Percentiles rank a stretch among this genome's conserved stretches.
Conservation (phyloP, 768 basidiomycete species). For the Xerocomellus dryophilus region DNA sequence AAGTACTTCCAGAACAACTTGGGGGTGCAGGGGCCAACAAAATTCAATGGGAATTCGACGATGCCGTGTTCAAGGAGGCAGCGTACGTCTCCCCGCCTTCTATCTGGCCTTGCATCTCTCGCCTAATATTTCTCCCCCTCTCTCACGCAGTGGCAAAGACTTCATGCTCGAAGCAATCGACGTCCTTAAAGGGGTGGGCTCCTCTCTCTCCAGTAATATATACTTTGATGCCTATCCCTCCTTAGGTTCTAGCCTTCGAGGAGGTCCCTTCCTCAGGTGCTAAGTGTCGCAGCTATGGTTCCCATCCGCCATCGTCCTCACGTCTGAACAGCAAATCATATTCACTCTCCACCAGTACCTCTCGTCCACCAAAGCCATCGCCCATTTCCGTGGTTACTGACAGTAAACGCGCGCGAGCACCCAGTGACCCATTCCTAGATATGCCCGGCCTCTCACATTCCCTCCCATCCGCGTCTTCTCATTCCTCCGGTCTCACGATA, state of each 20-base stretch:
- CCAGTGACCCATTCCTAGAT: conserved; percentile 79
- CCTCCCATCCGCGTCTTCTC: conserved; percentile 52
- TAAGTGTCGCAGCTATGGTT: conserved; percentile 29
- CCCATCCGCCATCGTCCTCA: conserved; percentile 38
- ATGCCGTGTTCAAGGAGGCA: conserved; percentile 91
- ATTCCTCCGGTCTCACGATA: conserved; percentile 35
- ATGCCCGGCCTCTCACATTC: conserved; percentile 59
- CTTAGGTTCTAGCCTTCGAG: conserved; percentile 68
- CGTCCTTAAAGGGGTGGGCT: conserved; percentile 81
- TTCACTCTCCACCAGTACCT: conserved; percentile 37
- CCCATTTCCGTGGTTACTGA: conserved; percentile 43
- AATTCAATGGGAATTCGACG: conserved; percentile 90
- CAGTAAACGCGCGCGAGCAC: conserved; percentile 65
- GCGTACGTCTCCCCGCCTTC: conserved; percentile 58
- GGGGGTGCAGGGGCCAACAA: conserved; percentile 74
- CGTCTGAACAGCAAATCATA: conserved; percentile 59
- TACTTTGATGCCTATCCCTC: conserved; percentile 2
- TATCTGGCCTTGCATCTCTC: conserved; percentile 4
- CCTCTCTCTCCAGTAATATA: conserved; percentile 8
- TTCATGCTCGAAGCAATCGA: conserved; percentile 93
- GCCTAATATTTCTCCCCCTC: conserved; percentile 14
- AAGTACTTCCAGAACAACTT: conserved; percentile 72
- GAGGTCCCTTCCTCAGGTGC: conserved; percentile 46
- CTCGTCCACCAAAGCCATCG: conserved; percentile 35
- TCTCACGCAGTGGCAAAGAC: conserved; percentile 71